Base-by-base conservation (phyloP, 2,329 filamentous ascomycete species). In the Aspergillus alliaceus region DNA sequence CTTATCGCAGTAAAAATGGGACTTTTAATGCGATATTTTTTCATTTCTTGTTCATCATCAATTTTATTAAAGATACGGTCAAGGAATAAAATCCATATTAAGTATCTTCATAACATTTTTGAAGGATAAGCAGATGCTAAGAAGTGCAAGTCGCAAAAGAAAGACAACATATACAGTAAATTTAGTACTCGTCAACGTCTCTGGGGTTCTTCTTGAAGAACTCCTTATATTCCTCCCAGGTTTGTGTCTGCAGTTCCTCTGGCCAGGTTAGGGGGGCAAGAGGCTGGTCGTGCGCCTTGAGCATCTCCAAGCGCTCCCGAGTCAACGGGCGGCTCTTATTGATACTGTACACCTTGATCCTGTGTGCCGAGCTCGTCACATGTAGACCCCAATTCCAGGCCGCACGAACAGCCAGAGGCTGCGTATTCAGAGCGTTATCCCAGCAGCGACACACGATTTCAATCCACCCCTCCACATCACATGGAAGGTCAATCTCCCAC, bases 401-500 rank as follows among this genome's bases (percentile, higher is more conserved):
- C 5, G 79, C 77, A 12, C 84, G 73, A 0, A 86, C 79, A 58
- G 77, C 77, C 0, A 80, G 76, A 0, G 84, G 84, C 63, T 87
- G 85, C 0, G 84, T 86, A 58, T 87, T 87, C 32, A 86, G 68
- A 0, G 80, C 74, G 57, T 87, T 86, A 62, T 87, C 85, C 84
- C 84, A 87, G 64, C 81, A 85, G 4, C 85, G 75, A 29, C 79
- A 79, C 0, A 83, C 79, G 34, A 87, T 72, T 67, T 87, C 85
- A 20, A 84, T 67, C 85, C 84, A 86, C 0, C 85, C 84, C 61
- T 86, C 84, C 1, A 79, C 80, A 48, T 86, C 84, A 57, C 84
- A 84, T 0, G 87, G 87, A 0, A 90, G 65, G 1, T 87, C 83
- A 1, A 81, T 79, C 55, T 83, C 76, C 88, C 87, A 90, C 0